Percentiles rank a stretch among this genome's conserved stretches.
Conservation (phyloP, 2,329 filamentous ascomycete genomes). For the Capronia coronata region DNA sequence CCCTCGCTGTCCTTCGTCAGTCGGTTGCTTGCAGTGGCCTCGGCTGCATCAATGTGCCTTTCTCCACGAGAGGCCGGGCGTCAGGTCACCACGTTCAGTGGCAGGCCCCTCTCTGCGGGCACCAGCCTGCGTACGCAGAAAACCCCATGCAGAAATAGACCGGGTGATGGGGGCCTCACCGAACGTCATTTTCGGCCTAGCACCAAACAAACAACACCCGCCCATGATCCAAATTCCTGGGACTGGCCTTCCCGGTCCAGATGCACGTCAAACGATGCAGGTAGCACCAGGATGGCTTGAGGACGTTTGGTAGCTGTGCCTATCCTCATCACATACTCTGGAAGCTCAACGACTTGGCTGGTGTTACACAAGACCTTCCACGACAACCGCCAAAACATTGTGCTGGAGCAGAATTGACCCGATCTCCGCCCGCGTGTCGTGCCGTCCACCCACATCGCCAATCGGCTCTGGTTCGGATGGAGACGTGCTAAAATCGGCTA, state of each 20-base stretch:
- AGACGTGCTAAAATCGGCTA: background rate
- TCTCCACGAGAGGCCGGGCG: background rate
- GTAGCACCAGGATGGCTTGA: constrained; percentile 8
- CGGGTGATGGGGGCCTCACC: background rate
- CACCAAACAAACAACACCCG: background rate
- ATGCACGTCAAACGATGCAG: constrained; percentile 7
- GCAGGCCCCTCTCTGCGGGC: background rate
- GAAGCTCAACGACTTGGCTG: background rate
- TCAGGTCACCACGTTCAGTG: background rate
- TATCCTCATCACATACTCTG: background rate
- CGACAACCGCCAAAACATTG: background rate
- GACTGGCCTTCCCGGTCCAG: constrained; percentile 7
- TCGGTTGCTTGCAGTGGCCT: constrained; percentile 11
- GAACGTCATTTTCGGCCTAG: constrained; percentile 3
- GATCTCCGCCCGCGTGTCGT: background rate
- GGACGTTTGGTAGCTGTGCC: background rate
- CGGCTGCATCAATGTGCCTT: constrained; percentile 1
- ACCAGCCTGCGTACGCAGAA: background rate
- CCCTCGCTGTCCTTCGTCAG: constrained; percentile 6
- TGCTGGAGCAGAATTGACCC: constrained; percentile 1
- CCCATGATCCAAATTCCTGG: constrained; percentile 8
- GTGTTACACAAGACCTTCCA: constrained; percentile 1
- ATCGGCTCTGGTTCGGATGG: background rate
- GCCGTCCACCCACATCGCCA: background rate
- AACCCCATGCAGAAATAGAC: background rate